phyloP scores from a whole-genome alignment of 2,329 filamentous ascomycete species.

The Cladosporium sp. region DNA sequence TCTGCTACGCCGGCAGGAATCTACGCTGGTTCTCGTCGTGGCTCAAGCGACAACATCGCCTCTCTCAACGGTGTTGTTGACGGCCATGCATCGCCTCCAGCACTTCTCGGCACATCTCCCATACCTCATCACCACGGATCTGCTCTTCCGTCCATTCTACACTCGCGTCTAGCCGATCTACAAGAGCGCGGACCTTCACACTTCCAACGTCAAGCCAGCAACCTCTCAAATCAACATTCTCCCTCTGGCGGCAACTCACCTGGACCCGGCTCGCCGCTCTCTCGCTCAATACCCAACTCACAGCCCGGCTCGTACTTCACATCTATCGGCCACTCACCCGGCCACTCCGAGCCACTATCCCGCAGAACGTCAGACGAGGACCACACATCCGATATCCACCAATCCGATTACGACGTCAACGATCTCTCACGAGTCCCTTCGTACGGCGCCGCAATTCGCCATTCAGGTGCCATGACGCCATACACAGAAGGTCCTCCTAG shows the following conservation, averaged over 20 bases:
- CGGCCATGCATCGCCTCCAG: slow-evolving; percentile 48
- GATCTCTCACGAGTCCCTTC: slow-evolving; percentile 51
- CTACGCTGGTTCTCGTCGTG: slow-evolving; percentile 66
- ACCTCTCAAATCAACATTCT: slow-evolving; percentile 23
- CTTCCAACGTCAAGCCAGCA: slow-evolving; percentile 28
- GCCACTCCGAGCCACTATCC: slow-evolving; percentile 32
- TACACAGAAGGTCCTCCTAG: slow-evolving; percentile 45
- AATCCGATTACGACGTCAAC: slow-evolving; percentile 45
- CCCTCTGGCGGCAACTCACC: slow-evolving; percentile 37
- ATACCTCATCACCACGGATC: slow-evolving; percentile 40
- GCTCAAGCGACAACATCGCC: slow-evolving; percentile 78
- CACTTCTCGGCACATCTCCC: slow-evolving; percentile 60
- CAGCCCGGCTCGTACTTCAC: slow-evolving; percentile 28
- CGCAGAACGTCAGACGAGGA: slow-evolving; percentile 37
- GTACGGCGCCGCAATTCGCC: slow-evolving; percentile 52
- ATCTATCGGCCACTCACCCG: slow-evolving; percentile 27
- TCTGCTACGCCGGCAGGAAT: slow-evolving; percentile 70
- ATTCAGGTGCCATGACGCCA: slow-evolving; percentile 43
- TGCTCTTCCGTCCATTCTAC: slow-evolving; percentile 62
- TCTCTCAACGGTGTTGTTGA: slow-evolving; percentile 54
- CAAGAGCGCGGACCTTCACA: slow-evolving; percentile 41
- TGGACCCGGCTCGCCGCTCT: slow-evolving; percentile 30
- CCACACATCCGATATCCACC: slow-evolving; percentile 19
- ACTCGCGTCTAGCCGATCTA: slow-evolving; percentile 64
- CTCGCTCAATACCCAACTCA: slow-evolving; percentile 13